Base-by-base conservation (phyloP, 768 basidiomycete genomes). In the Fomitopsis serialis region DNA sequence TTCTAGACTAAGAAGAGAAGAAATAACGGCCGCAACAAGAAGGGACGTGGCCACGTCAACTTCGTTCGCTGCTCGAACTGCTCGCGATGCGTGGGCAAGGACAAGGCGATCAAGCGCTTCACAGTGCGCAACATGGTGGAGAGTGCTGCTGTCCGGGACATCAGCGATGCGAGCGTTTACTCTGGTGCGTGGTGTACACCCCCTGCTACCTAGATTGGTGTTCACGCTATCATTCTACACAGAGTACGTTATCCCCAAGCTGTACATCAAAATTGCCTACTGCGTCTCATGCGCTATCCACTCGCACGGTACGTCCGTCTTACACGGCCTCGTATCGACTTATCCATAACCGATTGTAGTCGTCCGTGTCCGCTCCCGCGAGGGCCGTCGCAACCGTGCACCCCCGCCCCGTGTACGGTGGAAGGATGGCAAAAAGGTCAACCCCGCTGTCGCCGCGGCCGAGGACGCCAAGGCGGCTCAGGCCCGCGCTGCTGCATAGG, bases 61-160 rank as follows among this genome's bases (percentile, higher is more conserved):
- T 92, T 90, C 72, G 82, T 99, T 69, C 89, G 97, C 66, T 99
- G 97, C 82, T 95, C 94, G 62, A 99, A 99, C 85, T 99, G 97
- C 84, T 92, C 92, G 68, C 90, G 97, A 63, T 94, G 92, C 71
- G 94, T 97, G 54, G 87, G 80, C 63, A 98, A 98, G 81, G 96
- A 98, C 80, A 98, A 98, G 83, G 96, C 96, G 61, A 97, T 98
- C 87, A 97, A 97, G 79, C 82, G 97, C 49, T 96, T 96, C 84
- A 97, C 95, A 36, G 96, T 98, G 68, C 85, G 94, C 75, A 99
- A 99, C 85, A 98, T 98, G 92, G 94, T 99, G 54, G 96, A 98
- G 82, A 91, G 91, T 68, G 97, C 97, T 43, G 96, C 96, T 51
- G 92, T 98, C 63, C 81, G 95, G 59, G 97, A 99, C 78, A 89